A percentile compares a stretch with the other conserved stretches of the same genome.
Conservation (phyloP, 257 asterid genomes). For the Nicotiana knightiana region DNA sequence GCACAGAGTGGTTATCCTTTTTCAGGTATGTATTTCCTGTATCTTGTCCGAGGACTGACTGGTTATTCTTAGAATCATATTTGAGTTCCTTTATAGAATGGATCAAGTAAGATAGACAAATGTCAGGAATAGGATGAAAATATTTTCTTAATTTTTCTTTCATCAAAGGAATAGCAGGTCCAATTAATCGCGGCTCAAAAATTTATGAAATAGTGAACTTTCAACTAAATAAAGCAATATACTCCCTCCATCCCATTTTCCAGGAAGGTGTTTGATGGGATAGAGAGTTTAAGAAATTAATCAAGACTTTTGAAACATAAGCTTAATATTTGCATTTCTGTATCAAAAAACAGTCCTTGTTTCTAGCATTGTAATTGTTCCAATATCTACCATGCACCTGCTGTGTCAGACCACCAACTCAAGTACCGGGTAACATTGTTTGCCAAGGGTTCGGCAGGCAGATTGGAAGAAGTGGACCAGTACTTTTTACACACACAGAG, state of each 20-base stretch:
- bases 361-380: too few species aligned
- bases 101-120: slow-evolving; percentile 1
- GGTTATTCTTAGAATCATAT: background rate
- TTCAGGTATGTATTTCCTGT: slow-evolving; percentile 49
- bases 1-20: slow-evolving; percentile 58
- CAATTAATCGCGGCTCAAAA: background rate
- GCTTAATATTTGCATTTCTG: background rate
- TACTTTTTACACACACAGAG: too few species aligned
- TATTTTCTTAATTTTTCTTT: background rate
- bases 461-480: too few species aligned
- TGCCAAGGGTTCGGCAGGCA: too few species aligned
- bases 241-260: background rate
- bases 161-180: background rate
- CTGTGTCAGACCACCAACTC: too few species aligned
- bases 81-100: slow-evolving; percentile 8
- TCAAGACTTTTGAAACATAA: background rate
- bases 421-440: too few species aligned
- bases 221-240: slow-evolving; percentile 2
- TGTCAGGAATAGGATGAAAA: background rate
- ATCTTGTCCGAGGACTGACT: background rate
- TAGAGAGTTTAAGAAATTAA: background rate
- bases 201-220: background rate
- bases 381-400: too few species aligned
- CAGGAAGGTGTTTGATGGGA: background rate
- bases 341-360: background rate